A percentile compares a stretch with the other conserved stretches of the same genome.
These are phyloP conservation scores for Yamadazyma triangularis DNA, from an alignment of 1,139 yeast genomes.

Conservation along the genomic window DNA sequence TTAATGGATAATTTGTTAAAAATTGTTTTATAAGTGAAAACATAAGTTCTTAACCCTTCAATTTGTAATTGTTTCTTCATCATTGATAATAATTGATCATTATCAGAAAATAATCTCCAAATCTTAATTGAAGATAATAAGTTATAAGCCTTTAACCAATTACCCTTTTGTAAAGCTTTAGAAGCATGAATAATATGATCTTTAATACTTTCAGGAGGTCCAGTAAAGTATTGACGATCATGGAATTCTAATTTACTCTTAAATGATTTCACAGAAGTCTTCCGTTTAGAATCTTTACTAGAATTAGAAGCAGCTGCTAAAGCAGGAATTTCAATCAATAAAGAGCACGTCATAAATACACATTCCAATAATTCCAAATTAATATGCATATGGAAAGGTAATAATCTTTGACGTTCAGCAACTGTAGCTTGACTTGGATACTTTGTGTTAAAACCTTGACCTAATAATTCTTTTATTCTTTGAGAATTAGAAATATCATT, in stretches of 20 bases:
- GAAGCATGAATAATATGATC: conserved; percentile 95
- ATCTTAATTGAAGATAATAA: conserved; percentile 75
- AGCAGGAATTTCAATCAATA: conserved; percentile 88
- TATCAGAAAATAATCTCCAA: conserved; percentile 81
- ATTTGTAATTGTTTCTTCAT: conserved; percentile 75
- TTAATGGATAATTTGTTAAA: conserved; percentile 72
- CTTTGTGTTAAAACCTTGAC: conserved; percentile 83
- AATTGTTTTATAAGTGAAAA: conserved; percentile 76
- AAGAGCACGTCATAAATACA: conserved; percentile 85
- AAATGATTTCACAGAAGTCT: conserved; percentile 70
- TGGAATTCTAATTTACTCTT: conserved; percentile 89
- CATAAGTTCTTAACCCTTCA: conserved; percentile 87
- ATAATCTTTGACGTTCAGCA: conserved; percentile 74
- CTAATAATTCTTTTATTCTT: conserved; percentile 86
- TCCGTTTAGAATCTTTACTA: conserved; percentile 51
- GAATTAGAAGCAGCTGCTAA: conserved; percentile 51
- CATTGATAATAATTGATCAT: conserved; percentile 62
- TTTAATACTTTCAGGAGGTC: conserved; percentile 96
- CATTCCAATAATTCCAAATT: conserved; percentile 93
- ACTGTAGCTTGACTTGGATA: conserved; percentile 52
- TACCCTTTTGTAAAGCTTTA: conserved; percentile 80
- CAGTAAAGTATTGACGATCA: conserved; percentile 92
- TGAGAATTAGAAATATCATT: conserved; percentile 86
- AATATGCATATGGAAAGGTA: conserved; percentile 98
- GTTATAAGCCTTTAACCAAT: conserved; percentile 77